Evolutionary conservation across 2,329 filamentous ascomycete genomes (phyloP), one percentile per base, ranked within the genome.

Genomic region (Leptographium lundbergii): DNA sequence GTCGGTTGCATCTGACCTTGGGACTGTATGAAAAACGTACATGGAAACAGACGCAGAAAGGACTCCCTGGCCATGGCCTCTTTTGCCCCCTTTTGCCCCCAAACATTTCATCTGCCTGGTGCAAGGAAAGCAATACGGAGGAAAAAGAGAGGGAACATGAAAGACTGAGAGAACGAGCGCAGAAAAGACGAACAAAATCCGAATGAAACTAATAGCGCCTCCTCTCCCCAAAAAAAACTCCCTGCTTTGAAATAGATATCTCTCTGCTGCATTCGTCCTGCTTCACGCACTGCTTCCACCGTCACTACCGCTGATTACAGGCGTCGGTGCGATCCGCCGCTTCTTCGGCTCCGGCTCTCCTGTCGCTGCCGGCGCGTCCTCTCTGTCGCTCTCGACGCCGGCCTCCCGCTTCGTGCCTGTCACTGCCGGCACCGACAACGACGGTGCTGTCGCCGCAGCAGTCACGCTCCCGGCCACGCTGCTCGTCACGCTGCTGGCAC

Each of bases 321-420:
- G 76, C 1, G 85, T 89, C 4, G 86, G 87, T 4, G 86, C 86
- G 65, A 90, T 83, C 55, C 86, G 77, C 65, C 86, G 79, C 72
- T 84, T 86, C 73, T 89, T 90, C 52, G 62, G 61, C 66, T 82
- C 75, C 19, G 76, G 75, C 47, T 32, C 59, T 22, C 70, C 72
- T 9, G 66, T 61, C 7, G 24, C 27, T 14, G 27, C 17, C 5
- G 50, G 6, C 17, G n/a, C 9, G 24, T 80, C 76, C 19, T 79
- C 78, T 54, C 77, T 76, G 39, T 82, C 82, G 27, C 74, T 75
- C 36, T 60, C 48, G 22, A 81, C 80, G 27, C 75, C 78, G 14
- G 76, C 76, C 32, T 85, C 82, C 63, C 82, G 74, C 69, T 85
- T 86, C 19, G 73, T 71, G 34, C 79, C 79, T 3, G 69, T n/a